phyloP scores from a whole-genome alignment of 2,329 filamentous ascomycete genomes.

The Trichophyton mentagrophytes region DNA sequence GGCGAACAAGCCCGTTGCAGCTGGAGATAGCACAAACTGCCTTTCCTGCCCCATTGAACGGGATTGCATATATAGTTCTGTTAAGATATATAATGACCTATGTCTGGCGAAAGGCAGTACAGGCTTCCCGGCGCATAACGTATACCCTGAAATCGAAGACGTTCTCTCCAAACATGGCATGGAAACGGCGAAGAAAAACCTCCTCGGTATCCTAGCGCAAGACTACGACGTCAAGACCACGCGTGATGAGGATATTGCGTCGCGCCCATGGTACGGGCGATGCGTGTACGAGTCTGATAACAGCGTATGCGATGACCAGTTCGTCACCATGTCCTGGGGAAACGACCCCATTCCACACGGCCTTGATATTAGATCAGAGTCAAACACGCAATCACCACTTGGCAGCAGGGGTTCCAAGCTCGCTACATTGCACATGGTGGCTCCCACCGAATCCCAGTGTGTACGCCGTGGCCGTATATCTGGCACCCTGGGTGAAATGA shows the following conservation, averaged over 20 bases:
- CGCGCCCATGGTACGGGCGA: conserved; percentile 65
- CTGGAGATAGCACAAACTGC: conserved; percentile 74
- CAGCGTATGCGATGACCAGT: conserved; percentile 84
- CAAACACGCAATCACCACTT: conserved; percentile 15
- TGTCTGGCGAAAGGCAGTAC: conserved; percentile 55
- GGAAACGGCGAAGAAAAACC: conserved; percentile 39
- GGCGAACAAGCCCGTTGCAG: conserved; percentile 59
- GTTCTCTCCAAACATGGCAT: conserved; percentile 38
- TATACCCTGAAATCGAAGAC: conserved; percentile 86
- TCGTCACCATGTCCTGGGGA: conserved; percentile 78
- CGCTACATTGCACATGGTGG: conserved; percentile 86
- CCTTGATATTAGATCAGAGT: conserved; percentile 10
- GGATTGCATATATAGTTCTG: conserved; percentile 73
- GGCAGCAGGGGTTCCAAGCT: conserved; percentile 56
- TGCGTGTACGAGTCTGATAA: conserved; percentile 93
- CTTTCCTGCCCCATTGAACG: conserved; percentile 61
- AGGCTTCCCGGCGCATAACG: conserved; percentile 74
- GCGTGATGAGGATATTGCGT: conserved; percentile 41
- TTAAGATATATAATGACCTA: conserved; percentile 64
- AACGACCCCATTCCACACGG: conserved; percentile 43
- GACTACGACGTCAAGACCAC: conserved; percentile 44
- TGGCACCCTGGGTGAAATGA: conserved; percentile 72
- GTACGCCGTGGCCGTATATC: conserved; percentile 76
- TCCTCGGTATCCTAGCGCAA: conserved; percentile 38
- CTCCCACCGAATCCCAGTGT: conserved; percentile 76